Percentiles rank a stretch among this genome's conserved stretches.
phyloP scores from a whole-genome alignment of 495 filamentous ascomycete species.

The Evernia prunastri region DNA sequence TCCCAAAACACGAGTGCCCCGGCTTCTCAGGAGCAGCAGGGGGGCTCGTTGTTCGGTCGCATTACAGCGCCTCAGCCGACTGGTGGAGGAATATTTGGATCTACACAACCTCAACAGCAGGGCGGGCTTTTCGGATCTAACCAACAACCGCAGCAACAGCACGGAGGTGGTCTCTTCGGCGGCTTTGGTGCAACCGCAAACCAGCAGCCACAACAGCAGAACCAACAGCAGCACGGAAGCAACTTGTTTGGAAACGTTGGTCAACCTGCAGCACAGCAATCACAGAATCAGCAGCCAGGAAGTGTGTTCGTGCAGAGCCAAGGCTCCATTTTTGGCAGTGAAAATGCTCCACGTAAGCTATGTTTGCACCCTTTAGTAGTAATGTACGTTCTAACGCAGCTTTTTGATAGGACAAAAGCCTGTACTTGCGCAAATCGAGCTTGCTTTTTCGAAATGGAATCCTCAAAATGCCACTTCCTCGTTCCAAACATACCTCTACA shows the following conservation, averaged over 20 bases:
- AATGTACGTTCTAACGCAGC: background rate
- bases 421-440: constrained; percentile 74
- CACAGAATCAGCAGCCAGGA: constrained; percentile 36
- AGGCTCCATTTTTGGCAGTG: constrained; percentile 13
- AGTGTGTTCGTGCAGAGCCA: constrained; percentile 21
- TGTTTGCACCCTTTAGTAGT: too few relatives aligned
- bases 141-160: constrained; percentile 32
- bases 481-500: constrained; percentile 92
- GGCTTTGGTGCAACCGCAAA: constrained; percentile 16
- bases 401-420: constrained; percentile 59
- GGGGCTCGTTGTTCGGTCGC: constrained; percentile 32
- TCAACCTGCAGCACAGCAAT: constrained; percentile 24
- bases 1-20: too few relatives aligned
- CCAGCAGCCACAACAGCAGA: constrained; percentile 37
- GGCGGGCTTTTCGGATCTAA: constrained; percentile 32
- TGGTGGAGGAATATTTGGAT: constrained; percentile 35
- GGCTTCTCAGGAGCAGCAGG: constrained; percentile 31
- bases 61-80: constrained; percentile 23
- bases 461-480: constrained; percentile 60
- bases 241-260: constrained; percentile 31
- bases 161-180: constrained; percentile 27
- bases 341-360: constrained; percentile 20
- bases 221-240: constrained; percentile 34
- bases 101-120: constrained; percentile 27
- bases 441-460: constrained; percentile 80